Percentiles rank a stretch among this genome's conserved stretches.
These are phyloP conservation scores for Cytospora schulzeri DNA, from an alignment of 2,329 filamentous ascomycete genomes.

Conservation along the genomic window DNA sequence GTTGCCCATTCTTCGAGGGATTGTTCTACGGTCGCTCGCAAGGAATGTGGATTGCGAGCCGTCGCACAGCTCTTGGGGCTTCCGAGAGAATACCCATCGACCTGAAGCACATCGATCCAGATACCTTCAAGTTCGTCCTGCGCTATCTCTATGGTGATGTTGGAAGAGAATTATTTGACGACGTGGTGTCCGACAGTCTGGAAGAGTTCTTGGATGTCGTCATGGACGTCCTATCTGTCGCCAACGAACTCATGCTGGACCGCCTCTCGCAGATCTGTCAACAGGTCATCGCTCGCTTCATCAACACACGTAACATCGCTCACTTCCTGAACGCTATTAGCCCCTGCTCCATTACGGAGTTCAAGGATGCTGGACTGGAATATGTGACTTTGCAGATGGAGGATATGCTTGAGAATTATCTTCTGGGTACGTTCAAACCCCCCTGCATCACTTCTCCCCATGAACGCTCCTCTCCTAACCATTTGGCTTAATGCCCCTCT, in stretches of 20 bases:
- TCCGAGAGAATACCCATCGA: conserved; percentile 67
- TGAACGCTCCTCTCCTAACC: background rate
- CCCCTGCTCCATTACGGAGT: conserved; percentile 78
- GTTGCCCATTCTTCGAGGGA: conserved; percentile 90
- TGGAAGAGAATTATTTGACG: conserved; percentile 79
- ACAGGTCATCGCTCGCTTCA: conserved; percentile 76
- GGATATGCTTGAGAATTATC: conserved; percentile 85
- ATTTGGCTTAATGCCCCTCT: background rate
- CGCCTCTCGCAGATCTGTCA: conserved; percentile 89
- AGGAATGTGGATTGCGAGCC: conserved; percentile 78
- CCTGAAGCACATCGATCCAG: conserved; percentile 74
- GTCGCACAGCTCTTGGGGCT: conserved; percentile 51
- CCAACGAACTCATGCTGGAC: conserved; percentile 95
- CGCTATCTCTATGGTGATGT: conserved; percentile 82
- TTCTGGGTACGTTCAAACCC: conserved; percentile 54
- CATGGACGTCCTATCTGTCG: conserved; percentile 84
- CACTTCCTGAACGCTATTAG: conserved; percentile 84
- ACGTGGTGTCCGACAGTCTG: conserved; percentile 68
- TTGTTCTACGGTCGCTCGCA: conserved; percentile 86
- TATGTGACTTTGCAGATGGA: conserved; percentile 93
- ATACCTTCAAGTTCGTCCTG: conserved; percentile 77
- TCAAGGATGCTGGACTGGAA: conserved; percentile 85
- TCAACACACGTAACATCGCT: conserved; percentile 84
- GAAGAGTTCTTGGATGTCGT: conserved; percentile 89
- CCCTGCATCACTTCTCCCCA: background rate